Evolutionary conservation across 495 filamentous ascomycete genomes (phyloP), one percentile per base, ranked within the genome.

Genomic region (Chaetomium fimeti): DNA sequence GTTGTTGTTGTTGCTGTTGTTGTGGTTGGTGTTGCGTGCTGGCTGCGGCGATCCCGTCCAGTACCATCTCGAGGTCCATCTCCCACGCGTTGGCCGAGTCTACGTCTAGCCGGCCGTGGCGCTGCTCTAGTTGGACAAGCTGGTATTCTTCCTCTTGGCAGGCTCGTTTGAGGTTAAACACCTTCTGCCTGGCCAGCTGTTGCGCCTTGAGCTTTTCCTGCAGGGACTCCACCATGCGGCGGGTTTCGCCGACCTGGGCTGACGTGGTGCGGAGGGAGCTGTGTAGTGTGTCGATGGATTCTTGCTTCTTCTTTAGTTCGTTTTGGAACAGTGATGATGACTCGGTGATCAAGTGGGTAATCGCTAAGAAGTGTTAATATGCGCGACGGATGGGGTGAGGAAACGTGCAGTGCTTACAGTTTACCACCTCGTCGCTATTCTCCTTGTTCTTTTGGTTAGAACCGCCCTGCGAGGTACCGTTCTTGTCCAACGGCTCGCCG

Each of bases 231-330:
- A 93, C 76, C 22, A 81, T 82, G 60, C 86, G 87, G 49, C 90
- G 88, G 59, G 91, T 88, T 57, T 90, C 87, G 62, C 88, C 87
- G 11, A 95, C 82, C 38, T 86, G 85, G 42, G 88, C 83, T n/a
- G 91, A 92, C 5, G 88, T 85, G 36, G 92, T 87, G 42, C 91
- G 88, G 51, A 98, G 86, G 27, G 86, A 84, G 27, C 81, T 76
- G 70, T 96, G 91, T 61, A 91, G 86, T 32, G 84, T 77, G 68
- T 93, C 91, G 63, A 96, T 87, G 20, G 86, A 81, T 32, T 89
- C 85, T 78, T 97, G 93, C 68, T 96, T 96, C 48, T 85, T 81
- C 42, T 85, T 87, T 36, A 95, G 79, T 64, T 89, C 88, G n/a
- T 82, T 79, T 24, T 89, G 86, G 72, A 96, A 90, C 45, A 90